Evolutionary conservation across 2,329 filamentous ascomycete species (phyloP).

Genomic region (Aspergillus neoniger): DNA sequence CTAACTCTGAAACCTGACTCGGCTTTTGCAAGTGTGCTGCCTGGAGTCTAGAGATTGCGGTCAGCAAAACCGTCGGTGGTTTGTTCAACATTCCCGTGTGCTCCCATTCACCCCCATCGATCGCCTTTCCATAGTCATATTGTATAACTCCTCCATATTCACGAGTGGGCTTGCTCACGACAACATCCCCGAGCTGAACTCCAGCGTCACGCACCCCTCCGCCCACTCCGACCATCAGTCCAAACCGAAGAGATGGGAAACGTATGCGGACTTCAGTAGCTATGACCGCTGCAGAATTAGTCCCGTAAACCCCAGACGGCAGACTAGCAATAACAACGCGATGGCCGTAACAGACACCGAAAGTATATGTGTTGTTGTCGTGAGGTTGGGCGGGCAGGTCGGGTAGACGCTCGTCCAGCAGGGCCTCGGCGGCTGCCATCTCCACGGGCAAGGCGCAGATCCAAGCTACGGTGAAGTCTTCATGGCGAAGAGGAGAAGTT

Average conservation of each 20-base stretch:
- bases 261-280: constrained; percentile 33
- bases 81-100: constrained; percentile 19
- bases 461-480: constrained; percentile 21
- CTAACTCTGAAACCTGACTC: not conserved
- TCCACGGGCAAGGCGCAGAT: constrained; percentile 9
- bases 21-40: not conserved
- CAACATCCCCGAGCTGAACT: not conserved
- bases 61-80: constrained; percentile 19
- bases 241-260: not conserved
- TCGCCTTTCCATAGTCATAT: constrained; percentile 31
- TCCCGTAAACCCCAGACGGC: constrained; percentile 19
- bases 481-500: not conserved
- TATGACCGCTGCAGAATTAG: constrained; percentile 33
- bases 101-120: constrained; percentile 19
- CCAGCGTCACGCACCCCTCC: not conserved
- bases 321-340: constrained; percentile 34
- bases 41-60: constrained; percentile 4
- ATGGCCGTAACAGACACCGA: constrained; percentile 21
- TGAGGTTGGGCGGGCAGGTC: not conserved
- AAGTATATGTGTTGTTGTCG: constrained; percentile 5
- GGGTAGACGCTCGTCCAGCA: constrained; percentile 6
- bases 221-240: not conserved
- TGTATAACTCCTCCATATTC: constrained; percentile 28
- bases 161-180: constrained; percentile 4
- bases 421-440: constrained; percentile 3